Conservation (phyloP, 352 stramenopile genomes). For the Phytophthora brassicae region DNA sequence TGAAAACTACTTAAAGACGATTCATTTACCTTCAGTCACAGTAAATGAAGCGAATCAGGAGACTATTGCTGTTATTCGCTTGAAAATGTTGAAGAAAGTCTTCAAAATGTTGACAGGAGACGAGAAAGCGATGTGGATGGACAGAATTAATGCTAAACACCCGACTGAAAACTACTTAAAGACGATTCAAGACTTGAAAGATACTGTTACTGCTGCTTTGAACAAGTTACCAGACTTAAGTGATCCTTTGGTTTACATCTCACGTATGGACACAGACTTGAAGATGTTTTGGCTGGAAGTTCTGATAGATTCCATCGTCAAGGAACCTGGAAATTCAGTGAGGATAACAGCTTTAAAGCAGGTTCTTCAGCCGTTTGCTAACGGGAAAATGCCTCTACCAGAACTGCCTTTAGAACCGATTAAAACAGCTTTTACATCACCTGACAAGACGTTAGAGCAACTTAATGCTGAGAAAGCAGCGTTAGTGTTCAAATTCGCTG, state of each 20-base stretch:
- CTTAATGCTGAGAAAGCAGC: constrained; percentile 25
- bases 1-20: constrained; percentile 35
- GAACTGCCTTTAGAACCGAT: not conserved
- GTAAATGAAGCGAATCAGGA: constrained; percentile 20
- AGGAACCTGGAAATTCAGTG: constrained; percentile 44
- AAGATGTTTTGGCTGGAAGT: constrained; percentile 70
- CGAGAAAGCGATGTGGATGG: constrained; percentile 51
- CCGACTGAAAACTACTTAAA: constrained; percentile 41
- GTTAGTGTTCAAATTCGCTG: constrained; percentile 30
- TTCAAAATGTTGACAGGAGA: constrained; percentile 58
- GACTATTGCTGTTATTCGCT: constrained; percentile 32
- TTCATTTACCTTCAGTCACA: too few species aligned
- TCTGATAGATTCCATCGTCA: constrained; percentile 41
- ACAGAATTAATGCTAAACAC: constrained; percentile 53
- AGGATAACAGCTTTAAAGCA: constrained; percentile 54
- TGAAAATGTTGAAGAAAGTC: constrained; percentile 57
- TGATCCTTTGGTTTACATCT: constrained; percentile 35
- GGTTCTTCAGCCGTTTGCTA: constrained; percentile 48
- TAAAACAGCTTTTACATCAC: constrained; percentile 18
- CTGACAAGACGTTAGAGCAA: constrained; percentile 32
- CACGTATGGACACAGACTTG: constrained; percentile 47
- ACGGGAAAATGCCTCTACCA: constrained; percentile 31
- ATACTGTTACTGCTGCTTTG: constrained; percentile 1
- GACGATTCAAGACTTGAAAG: constrained; percentile 30
- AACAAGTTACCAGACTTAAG: constrained; percentile 24